Base-by-base conservation (phyloP, 2,329 filamentous ascomycete species). In the Cladosporium sp. region DNA sequence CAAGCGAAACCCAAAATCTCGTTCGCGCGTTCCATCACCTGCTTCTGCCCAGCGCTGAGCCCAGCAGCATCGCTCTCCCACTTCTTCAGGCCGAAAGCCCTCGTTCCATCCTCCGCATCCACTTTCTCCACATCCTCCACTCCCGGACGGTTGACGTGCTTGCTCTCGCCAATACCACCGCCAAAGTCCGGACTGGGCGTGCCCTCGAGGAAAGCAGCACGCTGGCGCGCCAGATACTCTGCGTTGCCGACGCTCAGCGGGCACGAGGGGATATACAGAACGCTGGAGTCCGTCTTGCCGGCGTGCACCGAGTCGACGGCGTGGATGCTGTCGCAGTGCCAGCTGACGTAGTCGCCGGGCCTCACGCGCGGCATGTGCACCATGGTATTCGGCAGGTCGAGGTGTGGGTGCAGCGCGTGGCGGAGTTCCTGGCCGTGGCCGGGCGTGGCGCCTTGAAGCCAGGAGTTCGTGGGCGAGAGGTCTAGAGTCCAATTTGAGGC, bases 241-340 rank as follows among this genome's bases (percentile, higher is more conserved):
- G 90, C 88, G 72, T 95, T 97, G 46, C 82, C 79, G 62, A 89
- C 86, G 0, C 92, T 96, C 33, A 92, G 83, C 0, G 93, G 93
- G 64, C 91, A 95, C 0, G 91, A 89, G 0, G 93, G 93, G 64
- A 97, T 96, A 73, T 97, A 97, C 67, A 97, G 74, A 0, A 97
- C 93, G 71, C 89, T 93, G 0, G 91, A 92, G 76, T 97, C 93
- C 0, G 81, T 78, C 1, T 79, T 82, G 1, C 93, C 94, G 1
- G 78, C 78, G 75, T 97, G 93, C 1, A 88, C 82, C 69, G 87
- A 89, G 79, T 97, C 93, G 0, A 97, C 93, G 0, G 92, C 87
- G 75, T 97, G 93, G 58, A 96, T 90, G 14, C 82, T 77, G 59
- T 74, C 73, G 75, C 91, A 94, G 75, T 96, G 92, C 92, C 92